A percentile compares a stretch with the other conserved stretches of the same genome.
Evolutionary conservation across 306 rosid genomes (phyloP).

Genomic region (Lupinus albus): DNA sequence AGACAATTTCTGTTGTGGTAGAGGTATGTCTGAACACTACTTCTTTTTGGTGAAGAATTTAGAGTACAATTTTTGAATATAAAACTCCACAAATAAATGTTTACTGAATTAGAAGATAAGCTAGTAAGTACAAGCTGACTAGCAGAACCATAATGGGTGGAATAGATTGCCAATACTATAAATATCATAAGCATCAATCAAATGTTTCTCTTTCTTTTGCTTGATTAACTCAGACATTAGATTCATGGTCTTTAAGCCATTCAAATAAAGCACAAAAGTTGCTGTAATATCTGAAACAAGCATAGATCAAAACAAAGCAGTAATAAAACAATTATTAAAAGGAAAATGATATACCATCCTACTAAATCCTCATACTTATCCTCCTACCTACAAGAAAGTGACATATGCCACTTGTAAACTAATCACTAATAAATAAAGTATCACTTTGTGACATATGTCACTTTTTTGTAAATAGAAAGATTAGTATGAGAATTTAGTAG

Average conservation of each 20-base stretch:
- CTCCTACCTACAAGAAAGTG: no score
- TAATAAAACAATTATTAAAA: background rate
- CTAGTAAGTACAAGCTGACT: background rate
- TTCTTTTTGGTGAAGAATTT: constrained; percentile 1
- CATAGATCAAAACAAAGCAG: background rate
- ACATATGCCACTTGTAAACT: no score
- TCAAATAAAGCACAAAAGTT: background rate
- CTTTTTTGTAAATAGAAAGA: no score
- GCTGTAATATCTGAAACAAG: background rate
- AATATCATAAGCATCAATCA: background rate
- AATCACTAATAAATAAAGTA: no score
- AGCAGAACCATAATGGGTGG: constrained; percentile 3
- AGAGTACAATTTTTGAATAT: constrained; percentile 2
- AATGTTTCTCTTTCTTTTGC: background rate
- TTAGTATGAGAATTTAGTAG: no score
- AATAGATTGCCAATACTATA: background rate
- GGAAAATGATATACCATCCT: no score
- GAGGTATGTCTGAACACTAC: background rate
- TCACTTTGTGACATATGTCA: no score
- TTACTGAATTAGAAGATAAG: background rate
- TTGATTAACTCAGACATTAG: background rate
- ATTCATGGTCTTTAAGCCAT: background rate
- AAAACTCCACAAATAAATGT: background rate
- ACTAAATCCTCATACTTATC: no score
- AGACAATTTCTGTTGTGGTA: constrained; percentile 1